phyloP scores from a whole-genome alignment of 305 asterid species.

The Nicotiana rustica region DNA sequence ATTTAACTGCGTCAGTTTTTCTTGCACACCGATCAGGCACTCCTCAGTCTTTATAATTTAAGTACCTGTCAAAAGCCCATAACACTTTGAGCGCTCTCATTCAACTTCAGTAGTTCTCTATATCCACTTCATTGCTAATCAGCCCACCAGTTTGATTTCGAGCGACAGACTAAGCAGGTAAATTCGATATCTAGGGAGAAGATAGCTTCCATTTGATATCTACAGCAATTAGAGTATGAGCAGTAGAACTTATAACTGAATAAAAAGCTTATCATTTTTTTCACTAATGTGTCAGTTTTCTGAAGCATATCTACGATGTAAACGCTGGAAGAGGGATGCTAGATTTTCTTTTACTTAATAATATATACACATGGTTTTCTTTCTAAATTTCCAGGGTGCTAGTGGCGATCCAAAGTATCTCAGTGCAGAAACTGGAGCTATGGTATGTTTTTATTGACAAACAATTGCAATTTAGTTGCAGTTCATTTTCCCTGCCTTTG shows the following conservation, averaged over 20 bases:
- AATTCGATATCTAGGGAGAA: slow-evolving; percentile 16
- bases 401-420: slow-evolving; percentile 69
- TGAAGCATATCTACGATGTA: slow-evolving; percentile 4
- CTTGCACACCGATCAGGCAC: background rate
- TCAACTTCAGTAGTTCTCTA: background rate
- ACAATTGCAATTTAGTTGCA: slow-evolving; percentile 6
- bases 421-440: slow-evolving; percentile 85
- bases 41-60: slow-evolving; percentile 9
- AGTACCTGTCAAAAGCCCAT: background rate
- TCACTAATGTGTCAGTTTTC: slow-evolving; percentile 13
- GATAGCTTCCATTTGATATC: slow-evolving; percentile 6
- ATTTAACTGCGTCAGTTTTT: background rate
- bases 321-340: slow-evolving; percentile 1
- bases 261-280: slow-evolving; percentile 19
- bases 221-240: background rate
- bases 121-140: background rate
- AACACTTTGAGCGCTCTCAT: background rate
- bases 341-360: background rate
- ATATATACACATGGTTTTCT: background rate
- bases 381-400: slow-evolving; percentile 58
- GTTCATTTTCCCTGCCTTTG: background rate
- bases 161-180: background rate
- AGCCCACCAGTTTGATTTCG: background rate
- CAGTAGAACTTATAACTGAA: slow-evolving; percentile 1
- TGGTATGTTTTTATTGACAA: slow-evolving; percentile 54